Percentiles rank a stretch among this genome's conserved stretches.
These are phyloP conservation scores for Collybia nuda DNA, from an alignment of 768 basidiomycete species.

Conservation along the genomic window DNA sequence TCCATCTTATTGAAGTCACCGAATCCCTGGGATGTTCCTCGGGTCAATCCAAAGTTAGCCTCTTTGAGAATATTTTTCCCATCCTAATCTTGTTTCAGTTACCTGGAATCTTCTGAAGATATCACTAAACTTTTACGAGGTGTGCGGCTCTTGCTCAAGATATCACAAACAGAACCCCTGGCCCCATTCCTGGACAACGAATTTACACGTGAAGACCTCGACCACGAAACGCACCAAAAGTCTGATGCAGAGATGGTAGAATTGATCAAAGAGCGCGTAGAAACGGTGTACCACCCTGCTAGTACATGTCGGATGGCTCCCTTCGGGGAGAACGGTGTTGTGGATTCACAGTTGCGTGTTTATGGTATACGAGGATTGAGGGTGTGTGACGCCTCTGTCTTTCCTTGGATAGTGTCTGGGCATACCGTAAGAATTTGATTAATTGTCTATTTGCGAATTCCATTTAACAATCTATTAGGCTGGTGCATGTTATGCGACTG, in stretches of 20 bases:
- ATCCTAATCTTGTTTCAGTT: slow-evolving; percentile 21
- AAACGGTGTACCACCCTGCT: slow-evolving; percentile 46
- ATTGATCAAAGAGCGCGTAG: slow-evolving; percentile 37
- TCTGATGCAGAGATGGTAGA: slow-evolving; percentile 38
- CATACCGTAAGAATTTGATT: slow-evolving; percentile 29
- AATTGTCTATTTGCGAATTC: neutral
- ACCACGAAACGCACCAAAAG: slow-evolving; percentile 30
- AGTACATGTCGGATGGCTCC: slow-evolving; percentile 48
- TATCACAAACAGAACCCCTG: slow-evolving; percentile 35
- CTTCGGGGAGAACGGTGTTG: slow-evolving; percentile 37
- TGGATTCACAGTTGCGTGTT: slow-evolving; percentile 41
- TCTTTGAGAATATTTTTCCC: neutral
- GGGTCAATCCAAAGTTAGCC: slow-evolving; percentile 37
- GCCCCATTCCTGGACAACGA: slow-evolving; percentile 27
- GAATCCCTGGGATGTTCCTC: slow-evolving; percentile 34
- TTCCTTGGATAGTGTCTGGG: slow-evolving; percentile 39
- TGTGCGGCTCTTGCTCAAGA: slow-evolving; percentile 31
- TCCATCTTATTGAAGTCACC: slow-evolving; percentile 33
- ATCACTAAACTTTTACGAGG: slow-evolving; percentile 37
- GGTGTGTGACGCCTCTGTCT: slow-evolving; percentile 41
- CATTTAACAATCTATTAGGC: slow-evolving; percentile 17
- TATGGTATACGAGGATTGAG: slow-evolving; percentile 42
- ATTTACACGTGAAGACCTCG: slow-evolving; percentile 29
- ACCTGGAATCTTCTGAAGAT: slow-evolving; percentile 36
- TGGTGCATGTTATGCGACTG: slow-evolving; percentile 30